Base-by-base conservation (phyloP, 1,139 yeast genomes). In the Nakaseomyces glabratus region DNA sequence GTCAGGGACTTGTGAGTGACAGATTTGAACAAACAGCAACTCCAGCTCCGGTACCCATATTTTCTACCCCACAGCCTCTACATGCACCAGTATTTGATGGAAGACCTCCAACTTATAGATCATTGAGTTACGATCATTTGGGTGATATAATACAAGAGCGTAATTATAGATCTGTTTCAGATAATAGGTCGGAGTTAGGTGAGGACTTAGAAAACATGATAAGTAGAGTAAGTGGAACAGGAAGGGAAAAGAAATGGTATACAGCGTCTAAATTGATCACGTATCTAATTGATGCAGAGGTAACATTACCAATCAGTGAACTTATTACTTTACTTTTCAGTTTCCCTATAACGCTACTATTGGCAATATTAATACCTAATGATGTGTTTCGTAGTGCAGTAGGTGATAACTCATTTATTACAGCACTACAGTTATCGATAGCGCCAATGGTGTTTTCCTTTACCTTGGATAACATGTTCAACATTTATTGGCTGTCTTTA, bases 311-410 rank as follows among this genome's bases (percentile, higher is more conserved):
- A 6, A 28, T 34, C 6, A 33, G 38, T 9, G 51, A 47, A 31
- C 40, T 40, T 29, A 24, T 38, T 10, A 36, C 42, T 11, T 33
- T 47, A 20, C 20, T 46, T 16, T 31, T 46, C 18, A 45, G 47
- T 1, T 43, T 49, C 8, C 51, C 51, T 13, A 32, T 44, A 10
- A 34, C 46, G 3, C 11, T 44, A 9, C 17, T 36, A 4, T 24
- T 42, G n/a, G 35, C 38, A 23, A 11, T 41, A 4, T 20, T 45
- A 19, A 40, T 47, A 14, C 51, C 49, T 16, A 35, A 31, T 3
- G 33, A 24, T 15, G 22, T 9, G 13, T 19, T 25, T 19, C 13
- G 25, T 20, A 19, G 11, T 5, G 13, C 20, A 13, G 14, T 23
- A 16, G 10, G 20, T 16, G 8, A 11, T 6, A 14, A 11, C 11